A percentile compares a stretch with the other conserved stretches of the same genome.
Evolutionary conservation across 495 filamentous ascomycete genomes (phyloP).

Genomic region (Tuber melanosporum): DNA sequence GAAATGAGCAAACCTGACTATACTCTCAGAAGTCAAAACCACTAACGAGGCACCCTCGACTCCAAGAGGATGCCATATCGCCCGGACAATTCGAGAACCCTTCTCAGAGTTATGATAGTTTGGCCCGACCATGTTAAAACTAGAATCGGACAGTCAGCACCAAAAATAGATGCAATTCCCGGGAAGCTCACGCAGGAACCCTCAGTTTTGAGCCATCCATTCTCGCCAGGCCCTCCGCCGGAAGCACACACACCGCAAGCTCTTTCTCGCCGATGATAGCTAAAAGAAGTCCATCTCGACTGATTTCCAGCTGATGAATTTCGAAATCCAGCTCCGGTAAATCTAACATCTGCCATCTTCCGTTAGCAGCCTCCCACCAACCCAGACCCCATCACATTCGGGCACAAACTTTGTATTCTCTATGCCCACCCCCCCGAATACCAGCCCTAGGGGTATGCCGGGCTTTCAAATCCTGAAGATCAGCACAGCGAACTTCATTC

Average conservation of each 20-base stretch:
- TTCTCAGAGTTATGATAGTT: constrained; percentile 22
- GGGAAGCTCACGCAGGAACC: constrained; percentile 33
- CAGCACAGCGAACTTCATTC: constrained; percentile 37
- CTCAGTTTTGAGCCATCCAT: constrained; percentile 26
- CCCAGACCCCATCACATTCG: not conserved
- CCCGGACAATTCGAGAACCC: constrained; percentile 30
- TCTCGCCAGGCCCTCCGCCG: constrained; percentile 33
- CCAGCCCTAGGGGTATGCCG: constrained; percentile 20
- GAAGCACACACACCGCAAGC: constrained; percentile 38
- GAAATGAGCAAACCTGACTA: constrained; percentile 29
- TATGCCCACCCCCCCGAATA: constrained; percentile 33
- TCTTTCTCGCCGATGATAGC: constrained; percentile 39
- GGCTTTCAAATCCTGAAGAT: constrained; percentile 40
- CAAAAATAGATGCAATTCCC: not conserved
- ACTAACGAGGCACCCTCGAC: constrained; percentile 40
- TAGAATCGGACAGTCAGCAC: constrained; percentile 20
- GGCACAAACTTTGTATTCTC: constrained; percentile 31
- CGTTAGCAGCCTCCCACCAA: constrained; percentile 11
- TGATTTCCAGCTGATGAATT: constrained; percentile 39
- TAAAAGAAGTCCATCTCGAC: constrained; percentile 37
- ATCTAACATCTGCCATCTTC: constrained; percentile 23
- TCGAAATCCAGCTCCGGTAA: constrained; percentile 39
- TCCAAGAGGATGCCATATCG: constrained; percentile 40
- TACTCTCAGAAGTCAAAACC: constrained; percentile 37
- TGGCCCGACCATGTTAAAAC: constrained; percentile 31